A percentile compares a stretch with the other conserved stretches of the same genome.
Evolutionary conservation across 805 yeast genomes (phyloP).

Genomic region (Ogataea polymorpha): DNA sequence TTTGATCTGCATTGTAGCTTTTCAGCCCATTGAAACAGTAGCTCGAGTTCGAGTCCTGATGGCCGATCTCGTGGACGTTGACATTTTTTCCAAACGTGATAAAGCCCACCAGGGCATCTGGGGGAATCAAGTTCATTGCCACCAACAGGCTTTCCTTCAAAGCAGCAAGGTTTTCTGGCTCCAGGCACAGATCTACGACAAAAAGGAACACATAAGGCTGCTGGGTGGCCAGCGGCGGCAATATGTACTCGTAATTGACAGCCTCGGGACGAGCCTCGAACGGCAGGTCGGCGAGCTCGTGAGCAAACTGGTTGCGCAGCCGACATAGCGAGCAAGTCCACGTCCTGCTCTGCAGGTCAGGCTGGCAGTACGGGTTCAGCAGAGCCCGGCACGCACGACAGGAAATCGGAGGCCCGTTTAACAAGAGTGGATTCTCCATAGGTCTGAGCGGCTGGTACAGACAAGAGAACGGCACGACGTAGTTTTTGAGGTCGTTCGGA

Average conservation of each 20-base stretch:
- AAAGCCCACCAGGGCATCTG: slow-evolving; percentile 53
- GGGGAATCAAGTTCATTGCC: slow-evolving; percentile 46
- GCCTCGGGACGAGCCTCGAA: slow-evolving; percentile 38
- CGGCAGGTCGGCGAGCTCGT: slow-evolving; percentile 26
- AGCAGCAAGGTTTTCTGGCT: slow-evolving; percentile 47
- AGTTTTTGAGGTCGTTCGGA: slow-evolving; percentile 49
- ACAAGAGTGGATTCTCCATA: slow-evolving; percentile 36
- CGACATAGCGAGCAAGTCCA: slow-evolving; percentile 63
- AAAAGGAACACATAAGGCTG: slow-evolving; percentile 46
- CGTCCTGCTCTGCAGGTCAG: slow-evolving; percentile 29
- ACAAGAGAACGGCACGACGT: slow-evolving; percentile 54
- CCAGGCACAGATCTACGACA: slow-evolving; percentile 57
- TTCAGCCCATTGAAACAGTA: slow-evolving; percentile 57
- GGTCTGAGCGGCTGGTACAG: slow-evolving; percentile 58
- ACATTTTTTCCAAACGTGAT: slow-evolving; percentile 61
- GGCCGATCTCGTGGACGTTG: slow-evolving; percentile 50
- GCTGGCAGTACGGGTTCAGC: slow-evolving; percentile 48
- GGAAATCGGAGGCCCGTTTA: slow-evolving; percentile 41
- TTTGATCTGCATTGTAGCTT: slow-evolving; percentile 44
- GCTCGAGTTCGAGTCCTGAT: slow-evolving; percentile 33
- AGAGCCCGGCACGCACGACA: slow-evolving; percentile 57
- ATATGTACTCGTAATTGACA: slow-evolving; percentile 51
- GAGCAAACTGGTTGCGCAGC: slow-evolving; percentile 41
- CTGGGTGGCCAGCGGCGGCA: slow-evolving; percentile 30
- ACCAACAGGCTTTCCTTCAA: slow-evolving; percentile 48